Percentiles rank a stretch among this genome's conserved stretches.
These are phyloP conservation scores for Fusarium sp. DNA, from an alignment of 2,329 filamentous ascomycete genomes.

Conservation along the genomic window DNA sequence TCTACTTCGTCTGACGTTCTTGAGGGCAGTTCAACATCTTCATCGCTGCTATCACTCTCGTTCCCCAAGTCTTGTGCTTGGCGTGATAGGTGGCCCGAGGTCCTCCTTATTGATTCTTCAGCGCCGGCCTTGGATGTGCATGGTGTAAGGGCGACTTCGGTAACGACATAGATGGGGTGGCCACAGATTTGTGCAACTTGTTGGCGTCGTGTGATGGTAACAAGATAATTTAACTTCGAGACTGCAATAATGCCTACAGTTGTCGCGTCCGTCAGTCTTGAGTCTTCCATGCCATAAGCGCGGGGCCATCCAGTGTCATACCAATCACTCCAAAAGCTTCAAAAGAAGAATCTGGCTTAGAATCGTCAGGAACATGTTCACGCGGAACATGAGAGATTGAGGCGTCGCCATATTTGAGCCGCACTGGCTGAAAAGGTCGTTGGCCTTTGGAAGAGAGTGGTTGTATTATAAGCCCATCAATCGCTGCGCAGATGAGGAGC, in stretches of 20 bases:
- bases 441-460: slow-evolving; percentile 71
- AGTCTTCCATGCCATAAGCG: slow-evolving; percentile 24
- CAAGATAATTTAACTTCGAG: slow-evolving; percentile 82
- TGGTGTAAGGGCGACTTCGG: slow-evolving; percentile 90
- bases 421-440: slow-evolving; percentile 66
- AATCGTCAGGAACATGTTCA: slow-evolving; percentile 58
- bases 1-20: slow-evolving; percentile 58
- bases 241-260: slow-evolving; percentile 81
- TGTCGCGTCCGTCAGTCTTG: slow-evolving; percentile 10
- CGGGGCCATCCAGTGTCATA: slow-evolving; percentile 45
- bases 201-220: slow-evolving; percentile 86
- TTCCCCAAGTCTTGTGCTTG: slow-evolving; percentile 53
- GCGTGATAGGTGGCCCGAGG: slow-evolving; percentile 57
- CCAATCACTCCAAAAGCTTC: slow-evolving; percentile 70
- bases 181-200: slow-evolving; percentile 90
- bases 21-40: slow-evolving; percentile 52
- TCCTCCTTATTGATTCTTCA: slow-evolving; percentile 73
- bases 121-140: slow-evolving; percentile 81
- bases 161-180: slow-evolving; percentile 85
- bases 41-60: slow-evolving; percentile 60
- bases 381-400: slow-evolving; percentile 56
- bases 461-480: slow-evolving; percentile 85
- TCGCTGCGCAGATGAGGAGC: slow-evolving; percentile 80
- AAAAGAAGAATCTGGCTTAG: slow-evolving; percentile 61
- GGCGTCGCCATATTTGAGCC: slow-evolving; percentile 76